Percentiles rank a stretch among this genome's conserved stretches.
phyloP scores from a whole-genome alignment of 179 eudicot genomes.

The Drosera spatulata region DNA sequence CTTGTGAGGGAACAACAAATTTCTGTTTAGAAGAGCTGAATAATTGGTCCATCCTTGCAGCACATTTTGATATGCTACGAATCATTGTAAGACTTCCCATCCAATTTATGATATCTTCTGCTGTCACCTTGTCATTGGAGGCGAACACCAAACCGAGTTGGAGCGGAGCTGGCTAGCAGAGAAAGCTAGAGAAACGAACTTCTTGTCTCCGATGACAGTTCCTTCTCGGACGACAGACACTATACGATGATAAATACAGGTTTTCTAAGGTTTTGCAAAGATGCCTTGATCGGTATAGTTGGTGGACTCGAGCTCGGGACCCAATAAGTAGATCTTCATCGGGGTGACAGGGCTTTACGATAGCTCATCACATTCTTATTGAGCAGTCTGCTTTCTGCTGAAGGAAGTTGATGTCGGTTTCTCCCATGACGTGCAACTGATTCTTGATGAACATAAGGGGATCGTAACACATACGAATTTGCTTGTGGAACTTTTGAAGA shows the following conservation, averaged over 20 bases:
- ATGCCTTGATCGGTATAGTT: constrained; percentile 62
- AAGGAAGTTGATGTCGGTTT: constrained; percentile 19
- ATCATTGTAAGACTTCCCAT: constrained; percentile 93
- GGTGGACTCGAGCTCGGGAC: constrained; percentile 88
- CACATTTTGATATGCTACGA: constrained; percentile 89
- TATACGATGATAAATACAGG: constrained; percentile 57
- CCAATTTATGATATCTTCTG: constrained; percentile 82
- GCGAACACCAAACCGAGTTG: constrained; percentile 98
- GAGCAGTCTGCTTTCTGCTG: constrained; percentile 30
- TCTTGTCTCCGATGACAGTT: constrained; percentile 61
- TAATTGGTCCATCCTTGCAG: constrained; percentile 94
- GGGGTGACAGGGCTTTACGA: constrained; percentile 77
- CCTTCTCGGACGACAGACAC: constrained; percentile 66
- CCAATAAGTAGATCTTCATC: constrained; percentile 75
- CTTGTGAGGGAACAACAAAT: constrained; percentile 48
- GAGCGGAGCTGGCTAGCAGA: constrained; percentile 96
- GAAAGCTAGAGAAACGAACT: constrained; percentile 67
- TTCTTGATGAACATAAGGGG: constrained; percentile 57
- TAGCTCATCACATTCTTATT: constrained; percentile 67
- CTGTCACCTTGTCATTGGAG: constrained; percentile 70
- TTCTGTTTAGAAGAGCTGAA: constrained; percentile 78
- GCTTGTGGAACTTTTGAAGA: constrained; percentile 66
- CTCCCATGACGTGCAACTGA: constrained; percentile 22
- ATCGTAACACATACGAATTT: constrained; percentile 54
- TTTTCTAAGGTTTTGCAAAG: constrained; percentile 54